Evolutionary conservation across 176 grass and related monocot genomes (phyloP), one percentile per base, ranked within the genome.

Genomic region (Carex cristatella): DNA sequence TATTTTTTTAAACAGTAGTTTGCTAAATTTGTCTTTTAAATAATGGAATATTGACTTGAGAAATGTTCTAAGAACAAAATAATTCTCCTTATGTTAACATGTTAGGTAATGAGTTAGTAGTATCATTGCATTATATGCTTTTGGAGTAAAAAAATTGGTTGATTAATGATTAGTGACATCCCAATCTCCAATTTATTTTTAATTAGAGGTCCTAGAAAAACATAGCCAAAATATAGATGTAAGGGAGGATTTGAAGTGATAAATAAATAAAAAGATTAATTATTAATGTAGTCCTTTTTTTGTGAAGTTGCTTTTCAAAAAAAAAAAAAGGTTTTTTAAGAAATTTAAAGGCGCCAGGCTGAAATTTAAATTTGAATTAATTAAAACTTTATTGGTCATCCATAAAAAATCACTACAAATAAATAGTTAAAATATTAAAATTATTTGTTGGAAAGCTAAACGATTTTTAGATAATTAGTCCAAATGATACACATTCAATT

Each of bases 51-150:
- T 67, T 69, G 42, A 33, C 38, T 15, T 10, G 35, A 30, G 61
- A 82, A 82, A 66, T 49, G 38, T 67, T 27, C 4, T 65, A 82
- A 30, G 2, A 82, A 82, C n/a, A 65, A 64, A 67, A 44, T 82
- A 64, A 40, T 65, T 82, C 12, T 82, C 80, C 42, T 66, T 12
- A 54, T 14, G 23, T 53, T 2, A 33, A 67, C 61, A 54, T 51
- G 61, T 83, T 83, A 31, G n/a, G 51, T 83, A 68, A 63, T 65
- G 81, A 83, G 44, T 83, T 69, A 66, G 40, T 18, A 55, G 18
- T 13, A 46, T 53, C n/a, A 81, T 30, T 76, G 51, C 31, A 65
- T 64, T 42, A 81, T 23, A 44, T 48, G 33, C 7, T 40, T 23
- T 28, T 44, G 33, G 8, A 30, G 23, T 48, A 79, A 48, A 28